Base-by-base conservation (phyloP, 2,329 filamentous ascomycete genomes). In the Diplodia seriata region DNA sequence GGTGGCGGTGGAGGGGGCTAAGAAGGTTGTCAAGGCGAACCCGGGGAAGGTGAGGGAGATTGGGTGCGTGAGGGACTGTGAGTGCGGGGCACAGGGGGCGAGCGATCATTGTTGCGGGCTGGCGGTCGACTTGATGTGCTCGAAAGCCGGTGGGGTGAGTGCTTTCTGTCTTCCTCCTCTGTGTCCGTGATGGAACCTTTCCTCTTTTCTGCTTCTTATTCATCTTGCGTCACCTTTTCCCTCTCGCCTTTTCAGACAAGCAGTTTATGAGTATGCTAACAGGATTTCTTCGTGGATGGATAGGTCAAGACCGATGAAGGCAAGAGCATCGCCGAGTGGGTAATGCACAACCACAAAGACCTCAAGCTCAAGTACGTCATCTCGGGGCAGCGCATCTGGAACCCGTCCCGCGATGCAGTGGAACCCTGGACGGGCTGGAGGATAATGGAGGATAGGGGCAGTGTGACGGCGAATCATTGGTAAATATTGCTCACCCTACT, bases 401-500 rank as follows among this genome's bases (percentile, higher is more conserved):
- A 43, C 40, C 40, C 40, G 7, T 43, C 40, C 15, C 40, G 40
- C 18, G 18, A 43, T 43, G 1, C 40, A 18, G 40, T 43, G 6
- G 40, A 14, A 3, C 40, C 40, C 15, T 43, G 40, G 40, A 6
- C 4, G 15, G 40, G 40, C 5, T 15, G 50, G 50, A 23, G 50
- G 50, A 51, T 29, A 8, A 51, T 51, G 23, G 20, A 51, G 23
- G 50, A 51, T 14, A 51, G 50, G 50, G 50, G 50, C 11, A 29
- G 50, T 8, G 50, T 51, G 4, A 51, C 50, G 20, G 50, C 50
- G 50, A 51, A 51, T 29, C 50, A 51, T 29, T 51, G 50, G 50
- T 51, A 51, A 15, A 20, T 26, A 5, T 51, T 15, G 18, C 12
- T 51, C 49, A 15, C 20, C 14, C 6, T 18, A 18, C 15, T 15